Evolutionary conservation across 306 rosid species (phyloP).

Genomic region (Cicer chorassanicum): DNA sequence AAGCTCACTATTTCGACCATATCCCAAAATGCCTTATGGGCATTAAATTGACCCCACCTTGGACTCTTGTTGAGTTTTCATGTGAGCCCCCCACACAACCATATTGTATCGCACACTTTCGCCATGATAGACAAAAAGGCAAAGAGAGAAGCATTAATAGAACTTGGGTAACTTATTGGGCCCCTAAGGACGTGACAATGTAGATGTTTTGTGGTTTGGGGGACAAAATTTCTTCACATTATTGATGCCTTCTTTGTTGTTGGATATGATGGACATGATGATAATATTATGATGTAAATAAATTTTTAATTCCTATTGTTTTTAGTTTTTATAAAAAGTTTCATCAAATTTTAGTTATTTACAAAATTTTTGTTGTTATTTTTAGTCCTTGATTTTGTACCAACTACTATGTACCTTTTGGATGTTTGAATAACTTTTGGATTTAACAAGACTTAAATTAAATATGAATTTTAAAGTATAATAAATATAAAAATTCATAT

Average conservation of each 20-base stretch:
- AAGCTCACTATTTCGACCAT: constrained; percentile 21
- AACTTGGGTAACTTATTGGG: neutral
- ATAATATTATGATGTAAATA: no score
- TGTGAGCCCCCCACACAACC: constrained; percentile 42
- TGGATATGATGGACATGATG: neutral
- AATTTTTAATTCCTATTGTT: no score
- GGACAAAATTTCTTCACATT: neutral
- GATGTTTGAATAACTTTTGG: no score
- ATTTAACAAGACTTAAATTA: no score
- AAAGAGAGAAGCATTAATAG: constrained; percentile 7
- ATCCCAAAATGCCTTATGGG: neutral
- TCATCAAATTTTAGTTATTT: no score
- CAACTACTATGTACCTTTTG: no score
- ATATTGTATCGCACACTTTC: neutral
- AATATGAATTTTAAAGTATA: no score
- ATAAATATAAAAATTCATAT: no score
- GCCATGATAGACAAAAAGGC: constrained; percentile 2
- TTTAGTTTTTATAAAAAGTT: no score
- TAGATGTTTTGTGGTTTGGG: neutral
- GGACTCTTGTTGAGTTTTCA: constrained; percentile 32
- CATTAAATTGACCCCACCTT: constrained; percentile 40
- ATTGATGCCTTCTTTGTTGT: neutral
- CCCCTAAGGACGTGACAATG: neutral
- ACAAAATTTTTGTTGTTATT: no score
- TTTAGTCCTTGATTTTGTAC: rapidly evolving